Percentiles rank a stretch among this genome's conserved stretches.
These are phyloP conservation scores for Diplodia mutila DNA, from an alignment of 2,329 filamentous ascomycete genomes.

Conservation along the genomic window DNA sequence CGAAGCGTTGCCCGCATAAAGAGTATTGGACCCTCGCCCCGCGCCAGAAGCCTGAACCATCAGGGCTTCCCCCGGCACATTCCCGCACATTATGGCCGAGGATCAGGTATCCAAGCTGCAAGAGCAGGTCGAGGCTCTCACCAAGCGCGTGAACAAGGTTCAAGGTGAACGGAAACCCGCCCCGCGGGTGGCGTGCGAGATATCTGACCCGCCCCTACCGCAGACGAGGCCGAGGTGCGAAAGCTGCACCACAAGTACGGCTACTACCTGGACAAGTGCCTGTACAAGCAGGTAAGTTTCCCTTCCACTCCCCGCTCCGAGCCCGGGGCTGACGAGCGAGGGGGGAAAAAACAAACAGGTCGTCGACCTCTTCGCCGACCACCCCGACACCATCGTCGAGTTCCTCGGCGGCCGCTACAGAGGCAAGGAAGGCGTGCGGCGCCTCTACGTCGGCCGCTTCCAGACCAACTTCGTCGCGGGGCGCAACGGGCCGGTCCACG, in stretches of 20 bases:
- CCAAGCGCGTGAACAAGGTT: constrained; percentile 5
- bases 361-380: constrained; percentile 54
- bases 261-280: constrained; percentile 63
- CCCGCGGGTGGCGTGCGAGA: too few relatives aligned
- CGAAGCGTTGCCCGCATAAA: neutral
- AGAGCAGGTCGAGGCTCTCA: neutral
- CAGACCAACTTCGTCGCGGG: constrained; percentile 56
- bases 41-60: too few relatives aligned
- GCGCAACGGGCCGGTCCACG: constrained; percentile 60
- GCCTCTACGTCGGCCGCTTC: constrained; percentile 59
- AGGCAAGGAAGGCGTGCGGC: constrained; percentile 55
- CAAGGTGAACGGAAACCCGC: too few relatives aligned
- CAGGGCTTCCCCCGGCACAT: neutral
- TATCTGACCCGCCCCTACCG: neutral
- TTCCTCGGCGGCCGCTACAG: constrained; percentile 60
- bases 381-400: constrained; percentile 59
- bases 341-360: constrained; percentile 32
- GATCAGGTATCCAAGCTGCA: constrained; percentile 3
- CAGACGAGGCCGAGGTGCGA: constrained; percentile 57
- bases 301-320: too few relatives aligned
- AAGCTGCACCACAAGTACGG: constrained; percentile 63
- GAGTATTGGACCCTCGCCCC: neutral
- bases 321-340: too few relatives aligned
- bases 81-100: neutral
- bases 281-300: constrained; percentile 59